Conservation (phyloP, 78 protist species). For the Dictyostelium capitatum region DNA sequence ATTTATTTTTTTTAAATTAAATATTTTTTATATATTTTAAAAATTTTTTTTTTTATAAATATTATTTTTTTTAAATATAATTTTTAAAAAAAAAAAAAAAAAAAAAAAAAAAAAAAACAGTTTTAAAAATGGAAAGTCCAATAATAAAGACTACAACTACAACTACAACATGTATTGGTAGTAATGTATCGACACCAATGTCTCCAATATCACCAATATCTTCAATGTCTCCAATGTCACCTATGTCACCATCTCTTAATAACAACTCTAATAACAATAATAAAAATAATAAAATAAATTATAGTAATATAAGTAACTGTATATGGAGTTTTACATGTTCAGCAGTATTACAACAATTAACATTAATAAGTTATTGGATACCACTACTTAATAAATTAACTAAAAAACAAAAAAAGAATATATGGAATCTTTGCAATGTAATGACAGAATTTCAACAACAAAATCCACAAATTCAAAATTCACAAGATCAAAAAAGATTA, state of each 20-base stretch:
- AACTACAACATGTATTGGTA: not conserved
- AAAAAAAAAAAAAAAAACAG: no score
- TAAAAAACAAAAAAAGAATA: conserved; percentile 8
- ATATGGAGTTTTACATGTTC: conserved; percentile 33
- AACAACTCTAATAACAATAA: not conserved
- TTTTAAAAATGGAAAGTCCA: not conserved
- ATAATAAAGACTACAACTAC: not conserved
- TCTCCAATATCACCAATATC: not conserved
- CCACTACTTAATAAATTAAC: conserved; percentile 38
- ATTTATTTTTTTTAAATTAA: not conserved
- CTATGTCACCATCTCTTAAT: not conserved
- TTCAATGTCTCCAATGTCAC: no score
- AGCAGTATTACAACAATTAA: conserved; percentile 38
- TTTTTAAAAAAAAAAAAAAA: not conserved
- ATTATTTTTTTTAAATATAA: not conserved
- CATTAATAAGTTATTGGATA: not conserved
- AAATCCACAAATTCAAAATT: not conserved
- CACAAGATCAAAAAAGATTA: not conserved
- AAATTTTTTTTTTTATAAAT: not conserved
- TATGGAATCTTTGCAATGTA: conserved; percentile 32
- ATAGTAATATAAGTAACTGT: not conserved
- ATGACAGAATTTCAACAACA: conserved; percentile 5
- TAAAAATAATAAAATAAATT: not conserved
- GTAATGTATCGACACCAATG: no score
- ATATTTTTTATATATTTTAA: not conserved